Evolutionary conservation across 2,329 filamentous ascomycete species (phyloP), one percentile per base, ranked within the genome.

Genomic region (Aspergillus phoenicis): DNA sequence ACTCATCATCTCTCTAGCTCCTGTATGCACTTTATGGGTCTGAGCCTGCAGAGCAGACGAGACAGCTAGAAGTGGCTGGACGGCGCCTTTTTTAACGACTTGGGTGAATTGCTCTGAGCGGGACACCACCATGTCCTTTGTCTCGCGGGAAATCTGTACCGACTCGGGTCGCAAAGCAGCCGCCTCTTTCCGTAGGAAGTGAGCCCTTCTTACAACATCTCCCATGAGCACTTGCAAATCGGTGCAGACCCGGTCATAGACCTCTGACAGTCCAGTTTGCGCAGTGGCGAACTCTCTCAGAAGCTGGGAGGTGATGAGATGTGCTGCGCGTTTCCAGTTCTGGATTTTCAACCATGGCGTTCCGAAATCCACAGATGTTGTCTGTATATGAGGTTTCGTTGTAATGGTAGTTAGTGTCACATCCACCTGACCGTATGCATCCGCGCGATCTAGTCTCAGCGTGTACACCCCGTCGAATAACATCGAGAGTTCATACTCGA

Each of bases 391-490:
- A 26, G 66, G 66, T 5, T 72, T 70, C 62, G 71, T 78, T 15
- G 77, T 72, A 56, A 68, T 71, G 52, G 75, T 74, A 38, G 70
- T 73, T 51, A 85, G 77, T 33, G 77, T 81, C 39, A 85, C 75
- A 60, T 83, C 80, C 63, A 85, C 74, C 22, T 73, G 63, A 3
- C 83, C 81, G 57, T 80, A 76, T 8, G 82, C 78, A 66, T 85
- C 80, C 60, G 81, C 78, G 47, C 78, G 76, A 53, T 82, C 78
- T 15, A 85, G 70, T 28, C 79, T 78, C 39, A 86, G 72, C 13
- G 81, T 78, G 64, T 85, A 85, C 7, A 84, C 80, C 8, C 83
- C 83, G 36, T 83, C 81, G 59, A 85, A 82, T 8, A 85, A 76
- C 48, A 77, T 78, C 39, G 80, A 81, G n/a, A 82, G 71, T 60